Evolutionary conservation across 2,329 filamentous ascomycete genomes (phyloP).

Genomic region (Pseudogymnoascus sp.): DNA sequence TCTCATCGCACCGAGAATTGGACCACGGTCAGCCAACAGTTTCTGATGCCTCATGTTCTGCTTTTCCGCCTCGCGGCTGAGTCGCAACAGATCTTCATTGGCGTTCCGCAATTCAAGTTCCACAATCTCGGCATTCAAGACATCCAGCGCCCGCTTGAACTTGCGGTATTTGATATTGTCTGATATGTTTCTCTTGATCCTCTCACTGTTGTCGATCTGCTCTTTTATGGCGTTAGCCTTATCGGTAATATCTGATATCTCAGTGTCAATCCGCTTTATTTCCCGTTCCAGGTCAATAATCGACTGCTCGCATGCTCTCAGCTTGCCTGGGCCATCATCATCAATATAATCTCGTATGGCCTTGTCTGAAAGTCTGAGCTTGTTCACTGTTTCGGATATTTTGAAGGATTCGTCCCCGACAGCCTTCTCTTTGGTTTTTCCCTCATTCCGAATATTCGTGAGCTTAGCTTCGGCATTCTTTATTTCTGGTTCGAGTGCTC

Average conservation of each 20-base stretch:
- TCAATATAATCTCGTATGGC: slow-evolving; percentile 77
- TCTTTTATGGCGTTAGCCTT: slow-evolving; percentile 71
- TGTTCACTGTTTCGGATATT: slow-evolving; percentile 65
- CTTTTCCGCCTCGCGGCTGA: slow-evolving; percentile 58
- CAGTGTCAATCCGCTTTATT: slow-evolving; percentile 56
- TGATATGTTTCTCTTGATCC: slow-evolving; percentile 75
- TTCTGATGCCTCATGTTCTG: slow-evolving; percentile 62
- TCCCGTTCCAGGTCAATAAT: slow-evolving; percentile 60
- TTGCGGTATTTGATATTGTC: slow-evolving; percentile 86
- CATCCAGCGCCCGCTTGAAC: slow-evolving; percentile 59
- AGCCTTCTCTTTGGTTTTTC: slow-evolving; percentile 63
- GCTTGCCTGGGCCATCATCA: slow-evolving; percentile 62
- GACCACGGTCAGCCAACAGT: slow-evolving; percentile 63
- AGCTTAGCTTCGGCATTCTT: slow-evolving; percentile 66
- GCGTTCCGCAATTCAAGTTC: slow-evolving; percentile 73
- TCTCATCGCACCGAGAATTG: slow-evolving; percentile 69
- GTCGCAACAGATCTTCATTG: slow-evolving; percentile 70
- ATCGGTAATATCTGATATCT: slow-evolving; percentile 58
- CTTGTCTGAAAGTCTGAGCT: slow-evolving; percentile 65
- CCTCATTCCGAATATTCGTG: slow-evolving; percentile 66
- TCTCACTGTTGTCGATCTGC: slow-evolving; percentile 69
- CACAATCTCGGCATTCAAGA: slow-evolving; percentile 60
- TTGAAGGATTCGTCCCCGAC: slow-evolving; percentile 63
- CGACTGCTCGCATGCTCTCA: slow-evolving; percentile 61
- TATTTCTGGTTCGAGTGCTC: slow-evolving; percentile 66